Evolutionary conservation across 352 stramenopile species (phyloP), one percentile per base, ranked within the genome.

Genomic region (Peronospora destructor): DNA sequence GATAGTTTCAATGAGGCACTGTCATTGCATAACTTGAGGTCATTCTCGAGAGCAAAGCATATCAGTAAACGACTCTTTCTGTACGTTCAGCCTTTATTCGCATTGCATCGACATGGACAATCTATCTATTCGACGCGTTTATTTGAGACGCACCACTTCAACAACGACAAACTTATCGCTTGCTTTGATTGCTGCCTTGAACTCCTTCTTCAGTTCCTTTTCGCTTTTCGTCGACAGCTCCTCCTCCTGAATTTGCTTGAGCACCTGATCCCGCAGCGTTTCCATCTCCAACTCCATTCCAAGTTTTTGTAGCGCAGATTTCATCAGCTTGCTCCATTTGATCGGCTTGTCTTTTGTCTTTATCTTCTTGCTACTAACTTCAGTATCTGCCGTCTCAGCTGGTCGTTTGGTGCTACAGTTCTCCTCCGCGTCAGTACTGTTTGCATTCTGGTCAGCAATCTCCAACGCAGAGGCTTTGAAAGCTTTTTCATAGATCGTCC

Each of bases 321-420:
- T 84, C 32, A 91, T 73, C 0, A 86, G 53, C 52, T 91, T 88
- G 39, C 55, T 46, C 80, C 76, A 91, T 53, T 88, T 91, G 53
- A 87, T 46, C 6, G 61, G 41, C 32, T 79, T 76, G 17, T 79
- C 65, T 13, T 75, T 61, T 6, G 45, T 51, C 64, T 73, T 76
- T 7, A 8, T 48, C 56, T 84, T 87, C 64, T 84, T 84, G 32
- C 17, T 45, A 8, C 30, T 34, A 17, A 38, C 49, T 6, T 71
- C 61, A 2, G 61, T 37, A 1, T 16, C 38, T 10, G 77, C 61
- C 34, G 66, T 59, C 28, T 66, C 60, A 33, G 64, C 49, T 17
- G 45, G 64, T 51, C 73, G 70, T 53, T 84, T 85, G 49, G 77
- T 86, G 41, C 46, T 64, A 32, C 45, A 53, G 7, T 41, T 35